A percentile compares a stretch with the other conserved stretches of the same genome.
Conservation (phyloP, 805 yeast species). For the Priceomyces melissophilus region DNA sequence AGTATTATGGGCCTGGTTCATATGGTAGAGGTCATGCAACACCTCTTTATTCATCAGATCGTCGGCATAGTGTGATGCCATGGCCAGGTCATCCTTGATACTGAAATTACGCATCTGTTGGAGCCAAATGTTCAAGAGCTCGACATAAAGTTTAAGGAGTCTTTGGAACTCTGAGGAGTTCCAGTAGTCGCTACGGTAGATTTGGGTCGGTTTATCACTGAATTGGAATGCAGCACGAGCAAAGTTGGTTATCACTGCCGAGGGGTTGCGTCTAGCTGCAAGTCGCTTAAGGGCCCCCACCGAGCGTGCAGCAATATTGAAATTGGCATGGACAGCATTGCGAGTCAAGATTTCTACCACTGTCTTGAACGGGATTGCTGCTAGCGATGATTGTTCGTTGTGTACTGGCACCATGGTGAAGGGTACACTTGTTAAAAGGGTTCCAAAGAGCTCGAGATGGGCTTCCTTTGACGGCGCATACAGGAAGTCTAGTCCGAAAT, state of each 20-base stretch:
- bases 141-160: slow-evolving; percentile 69
- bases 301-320: slow-evolving; percentile 61
- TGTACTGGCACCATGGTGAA: slow-evolving; percentile 45
- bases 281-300: slow-evolving; percentile 59
- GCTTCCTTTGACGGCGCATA: slow-evolving; percentile 30
- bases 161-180: slow-evolving; percentile 59
- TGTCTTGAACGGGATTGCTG: slow-evolving; percentile 53
- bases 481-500: slow-evolving; percentile 37
- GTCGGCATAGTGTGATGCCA: slow-evolving; percentile 30
- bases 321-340: slow-evolving; percentile 68
- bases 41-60: slow-evolving; percentile 36
- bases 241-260: slow-evolving; percentile 65
- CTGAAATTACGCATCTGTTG: slow-evolving; percentile 44
- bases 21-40: slow-evolving; percentile 41
- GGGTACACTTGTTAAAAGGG: slow-evolving; percentile 69
- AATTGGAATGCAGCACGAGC: slow-evolving; percentile 78
- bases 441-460: slow-evolving; percentile 62
- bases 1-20: slow-evolving; percentile 33
- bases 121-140: slow-evolving; percentile 79
- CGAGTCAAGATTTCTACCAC: slow-evolving; percentile 74
- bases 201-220: slow-evolving; percentile 62
- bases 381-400: slow-evolving; percentile 30
- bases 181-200: slow-evolving; percentile 55
- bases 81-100: slow-evolving; percentile 13
- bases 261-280: slow-evolving; percentile 67